Evolutionary conservation across 1,284 basidiomycete species (phyloP), one percentile per base, ranked within the genome.

Genomic region (Leucoagaricus sp.): DNA sequence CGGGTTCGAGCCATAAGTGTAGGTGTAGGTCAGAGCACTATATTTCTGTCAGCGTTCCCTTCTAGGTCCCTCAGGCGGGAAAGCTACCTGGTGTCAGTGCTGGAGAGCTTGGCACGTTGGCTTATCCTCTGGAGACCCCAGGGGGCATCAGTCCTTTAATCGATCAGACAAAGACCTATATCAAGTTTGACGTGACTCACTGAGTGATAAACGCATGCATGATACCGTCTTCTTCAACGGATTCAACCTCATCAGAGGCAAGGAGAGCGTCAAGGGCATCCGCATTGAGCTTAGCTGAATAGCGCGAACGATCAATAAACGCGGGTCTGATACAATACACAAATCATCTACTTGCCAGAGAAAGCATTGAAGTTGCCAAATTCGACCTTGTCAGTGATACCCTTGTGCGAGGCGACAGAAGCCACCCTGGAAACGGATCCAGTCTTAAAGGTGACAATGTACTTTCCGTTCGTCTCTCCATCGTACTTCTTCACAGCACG

Each of bases 391-490:
- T 40, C 36, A 31, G 57, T 36, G 73, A 65, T 15, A 57, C 25
- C 54, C 53, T 53, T 68, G 62, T 7, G 53, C 53, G 44, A 73
- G 19, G 54, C 56, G 47, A 72, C 50, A 44, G 63, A 60, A 21
- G 52, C 50, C 41, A 45, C 53, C 28, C 58, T 66, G 40, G 74
- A 68, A 34, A 71, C 66, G 36, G 76, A 74, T 21, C 73, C 79
- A 53, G 79, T 74, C 72, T 86, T 84, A 68, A 88, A 75, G 62
- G 80, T 78, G 67, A 88, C 78, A 62, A 87, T 83, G 75, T 86
- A 86, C 45, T 67, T 67, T 17, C 66, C 68, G 49, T 45, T 63
- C 8, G 61, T 67, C 31, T 64, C 58, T 10, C 69, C 69, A 13
- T 36, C n/a, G 40, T 47, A 42, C n/a, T 46, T 33, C 19, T 53